These are phyloP conservation scores for Paecilomyces variotii DNA, from an alignment of 2,329 filamentous ascomycete species.

Conservation along the genomic window DNA sequence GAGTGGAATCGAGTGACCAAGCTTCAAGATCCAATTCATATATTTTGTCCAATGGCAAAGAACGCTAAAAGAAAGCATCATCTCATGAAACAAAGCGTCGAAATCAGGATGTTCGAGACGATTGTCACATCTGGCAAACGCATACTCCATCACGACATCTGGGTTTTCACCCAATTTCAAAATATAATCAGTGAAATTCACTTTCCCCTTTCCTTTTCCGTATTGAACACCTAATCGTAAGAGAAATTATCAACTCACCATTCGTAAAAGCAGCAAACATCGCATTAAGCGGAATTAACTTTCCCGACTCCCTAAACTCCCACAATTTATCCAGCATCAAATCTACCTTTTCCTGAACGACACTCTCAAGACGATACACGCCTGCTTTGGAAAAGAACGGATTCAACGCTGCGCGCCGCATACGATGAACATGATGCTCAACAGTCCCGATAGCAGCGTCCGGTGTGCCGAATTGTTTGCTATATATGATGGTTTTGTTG, in stretches of 20 bases:
- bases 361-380: conserved; percentile 24
- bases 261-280: not conserved
- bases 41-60: not conserved
- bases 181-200: not conserved
- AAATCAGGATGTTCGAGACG: conserved; percentile 3
- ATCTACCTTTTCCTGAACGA: conserved; percentile 20
- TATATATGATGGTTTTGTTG: conserved; percentile 7
- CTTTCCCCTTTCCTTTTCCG: too few relatives aligned
- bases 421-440: conserved; percentile 13
- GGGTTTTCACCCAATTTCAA: not conserved
- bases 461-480: conserved; percentile 11
- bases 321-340: not conserved
- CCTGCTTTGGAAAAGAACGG: conserved; percentile 34
- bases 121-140: conserved; percentile 2
- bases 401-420: conserved; percentile 21
- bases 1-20: conserved; percentile 1
- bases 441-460: conserved; percentile 19
- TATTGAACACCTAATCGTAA: not conserved
- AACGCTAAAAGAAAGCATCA: not conserved
- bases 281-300: not conserved
- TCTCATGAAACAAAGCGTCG: conserved; percentile 3
- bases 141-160: not conserved
- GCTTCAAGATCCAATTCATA: conserved; percentile 3
- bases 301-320: not conserved
- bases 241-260: not conserved